Base-by-base conservation (phyloP, 768 basidiomycete species). In the Boletus subcaerulescens region DNA sequence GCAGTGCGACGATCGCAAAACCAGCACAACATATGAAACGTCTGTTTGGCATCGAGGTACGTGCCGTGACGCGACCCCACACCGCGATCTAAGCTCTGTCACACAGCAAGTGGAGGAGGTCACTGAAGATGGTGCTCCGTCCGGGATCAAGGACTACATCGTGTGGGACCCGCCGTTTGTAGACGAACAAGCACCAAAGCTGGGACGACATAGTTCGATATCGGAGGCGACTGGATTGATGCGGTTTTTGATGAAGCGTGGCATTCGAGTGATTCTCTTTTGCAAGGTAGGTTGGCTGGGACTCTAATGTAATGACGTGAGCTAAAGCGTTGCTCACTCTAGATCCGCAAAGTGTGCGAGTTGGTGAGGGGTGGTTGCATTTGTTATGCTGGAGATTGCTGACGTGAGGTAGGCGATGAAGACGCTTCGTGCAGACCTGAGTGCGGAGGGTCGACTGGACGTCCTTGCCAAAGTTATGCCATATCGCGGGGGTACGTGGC, bases 321-420 rank as follows among this genome's bases (percentile, higher is more conserved):
- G 38, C 32, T 50, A 20, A 45, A 32, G 26, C 10, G 38, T 31
- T 53, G 22, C 13, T 12, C 3, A 24, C 50, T 31, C 45, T 44
- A 93, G 91, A 85, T 89, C 31, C 78, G 92, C 33, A 90, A 88
- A 73, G 75, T 79, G 4, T 95, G 93, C 68, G 92, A 95, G 70
- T 66, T 93, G 65, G 91, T 89, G 64, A 65, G 80, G 3, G 18
- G 45, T 24, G 20, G 26, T 13, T 17, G n/a, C n/a, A 0, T 41
- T 6, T n/a, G 3, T 6, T 53, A 17, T 33, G 1, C 8, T 24
- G 40, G 29, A 12, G 20, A 40, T 5, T 40, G 13, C 41, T 59
- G 9, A 55, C 18, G 35, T 69, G 64, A 67, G 11, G 70, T 53
- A 91, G 89, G 86, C 83, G 0, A 93, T 92, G 87, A 91, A 89